Evolutionary conservation across 345 rosid species (phyloP), one percentile per base, ranked within the genome.

Genomic region (Brassica cretica): DNA sequence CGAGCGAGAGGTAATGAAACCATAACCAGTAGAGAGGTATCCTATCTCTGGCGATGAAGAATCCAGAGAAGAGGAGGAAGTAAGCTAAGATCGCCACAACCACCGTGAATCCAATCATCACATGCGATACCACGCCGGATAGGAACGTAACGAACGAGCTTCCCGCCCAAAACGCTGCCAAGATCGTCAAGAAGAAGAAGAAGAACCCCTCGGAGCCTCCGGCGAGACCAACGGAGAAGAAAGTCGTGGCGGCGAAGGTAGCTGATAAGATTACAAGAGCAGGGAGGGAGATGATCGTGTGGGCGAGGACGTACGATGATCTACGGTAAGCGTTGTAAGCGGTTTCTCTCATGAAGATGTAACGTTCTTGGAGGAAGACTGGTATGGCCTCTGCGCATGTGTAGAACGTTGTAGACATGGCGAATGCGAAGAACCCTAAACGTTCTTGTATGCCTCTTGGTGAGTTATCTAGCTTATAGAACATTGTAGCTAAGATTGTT

Each of bases 321-420:
- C 98, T 64, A 1, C 98, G 84, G 49, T 94, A 94, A 5, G 98
- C 97, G 59, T 94, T 94, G 79, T 92, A 87, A 44, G 98, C 95
- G 0, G 98, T 94, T 85, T 94, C 98, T 67, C 98, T 84, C 95
- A 94, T 89, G 97, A 92, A 94, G 66, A 92, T 92, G 86, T 92
- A 91, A 11, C 95, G 84, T 69, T 94, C 98, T 55, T 91, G 97
- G 27, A 94, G 93, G 74, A 94, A 94, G 5, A 87, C 91, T 1
- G 97, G 98, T 62, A 91, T 87, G 9, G 97, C 95, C 76, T 93
- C 98, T 10, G 95, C 97, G 33, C 98, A 94, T 3, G 95, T 92
- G 82, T 92, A 94, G 91, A 89, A 92, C 10, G 92, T 91, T 46
- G 98, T 89, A 3, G 95, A 87, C 97, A 94, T 92, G 16, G 98